phyloP scores from a whole-genome alignment of 2,329 filamentous ascomycete species.

The Lecanicillium sp. region DNA sequence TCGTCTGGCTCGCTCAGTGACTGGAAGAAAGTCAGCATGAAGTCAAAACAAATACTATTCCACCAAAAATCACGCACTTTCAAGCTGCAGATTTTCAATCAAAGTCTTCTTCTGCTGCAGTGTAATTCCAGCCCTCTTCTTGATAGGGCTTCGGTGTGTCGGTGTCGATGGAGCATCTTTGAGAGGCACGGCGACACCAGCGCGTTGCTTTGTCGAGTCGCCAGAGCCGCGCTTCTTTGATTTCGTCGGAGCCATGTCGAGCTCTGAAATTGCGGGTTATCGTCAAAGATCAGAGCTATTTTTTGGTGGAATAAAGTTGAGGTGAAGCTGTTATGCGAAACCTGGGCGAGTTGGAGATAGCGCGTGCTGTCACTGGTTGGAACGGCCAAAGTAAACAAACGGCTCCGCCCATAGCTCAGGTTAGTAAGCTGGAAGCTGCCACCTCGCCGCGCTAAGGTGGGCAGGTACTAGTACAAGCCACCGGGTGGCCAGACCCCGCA shows the following conservation, averaged over 20 bases:
- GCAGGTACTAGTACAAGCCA: conserved; percentile 3
- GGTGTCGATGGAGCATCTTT: conserved; percentile 28
- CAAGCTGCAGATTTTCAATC: conserved; percentile 82
- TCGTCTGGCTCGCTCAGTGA: conserved; percentile 80
- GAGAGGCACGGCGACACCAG: conserved; percentile 13
- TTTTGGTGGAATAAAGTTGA: neutral
- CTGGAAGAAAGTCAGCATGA: conserved; percentile 35
- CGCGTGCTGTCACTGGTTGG: conserved; percentile 7
- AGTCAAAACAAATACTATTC: neutral
- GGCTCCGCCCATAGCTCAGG: conserved; percentile 4
- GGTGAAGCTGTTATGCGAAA: neutral
- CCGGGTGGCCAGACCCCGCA: neutral
- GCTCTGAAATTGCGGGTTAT: neutral
- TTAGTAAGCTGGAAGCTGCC: conserved; percentile 9
- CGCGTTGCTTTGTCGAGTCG: conserved; percentile 8
- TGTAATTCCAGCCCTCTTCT: conserved; percentile 56
- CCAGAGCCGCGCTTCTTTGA: conserved; percentile 8
- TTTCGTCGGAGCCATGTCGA: conserved; percentile 6
- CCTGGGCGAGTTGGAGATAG: conserved; percentile 2
- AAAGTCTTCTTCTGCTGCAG: conserved; percentile 74
- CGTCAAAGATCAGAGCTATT: neutral
- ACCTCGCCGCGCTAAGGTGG: conserved; percentile 9
- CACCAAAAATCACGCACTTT: conserved; percentile 50
- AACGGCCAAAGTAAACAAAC: conserved; percentile 14
- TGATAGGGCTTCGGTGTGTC: conserved; percentile 49